A percentile compares a stretch with the other conserved stretches of the same genome.
Evolutionary conservation across 371 early-diverging fungal species (phyloP).

Genomic region (Circinella minor): DNA sequence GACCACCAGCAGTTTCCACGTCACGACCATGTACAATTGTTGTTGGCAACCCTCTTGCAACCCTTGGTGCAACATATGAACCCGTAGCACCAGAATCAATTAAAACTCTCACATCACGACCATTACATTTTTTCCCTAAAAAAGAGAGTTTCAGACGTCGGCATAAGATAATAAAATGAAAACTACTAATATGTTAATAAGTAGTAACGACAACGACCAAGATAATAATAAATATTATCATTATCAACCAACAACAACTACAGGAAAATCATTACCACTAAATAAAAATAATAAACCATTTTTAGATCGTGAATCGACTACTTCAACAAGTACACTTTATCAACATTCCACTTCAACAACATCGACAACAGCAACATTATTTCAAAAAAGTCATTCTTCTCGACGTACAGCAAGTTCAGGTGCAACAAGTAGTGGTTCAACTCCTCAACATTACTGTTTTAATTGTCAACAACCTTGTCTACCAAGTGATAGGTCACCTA

Average conservation of each 20-base stretch:
- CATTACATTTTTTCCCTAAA: no score
- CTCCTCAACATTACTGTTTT: conserved; percentile 19
- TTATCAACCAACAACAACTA: background rate
- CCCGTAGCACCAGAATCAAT: no score
- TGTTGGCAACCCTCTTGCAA: no score
- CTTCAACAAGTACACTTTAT: background rate
- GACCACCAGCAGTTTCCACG: no score
- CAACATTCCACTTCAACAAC: conserved; percentile 9
- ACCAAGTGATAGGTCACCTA: conserved; percentile 16
- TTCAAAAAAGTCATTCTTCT: conserved; percentile 10
- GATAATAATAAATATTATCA: background rate
- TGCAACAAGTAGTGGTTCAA: background rate
- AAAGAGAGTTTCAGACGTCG: no score
- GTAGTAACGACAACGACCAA: background rate
- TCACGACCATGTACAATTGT: no score
- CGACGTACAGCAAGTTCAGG: conserved; percentile 13
- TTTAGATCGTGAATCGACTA: background rate
- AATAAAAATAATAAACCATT: conserved; percentile 2
- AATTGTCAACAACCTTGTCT: conserved; percentile 15
- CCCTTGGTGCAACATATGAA: no score
- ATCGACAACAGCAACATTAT: background rate
- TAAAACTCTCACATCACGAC: no score
- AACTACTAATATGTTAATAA: no score
- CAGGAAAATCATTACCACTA: background rate
- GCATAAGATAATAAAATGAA: no score